Evolutionary conservation across 2,329 filamentous ascomycete genomes (phyloP).

Genomic region (Apiospora sp.): DNA sequence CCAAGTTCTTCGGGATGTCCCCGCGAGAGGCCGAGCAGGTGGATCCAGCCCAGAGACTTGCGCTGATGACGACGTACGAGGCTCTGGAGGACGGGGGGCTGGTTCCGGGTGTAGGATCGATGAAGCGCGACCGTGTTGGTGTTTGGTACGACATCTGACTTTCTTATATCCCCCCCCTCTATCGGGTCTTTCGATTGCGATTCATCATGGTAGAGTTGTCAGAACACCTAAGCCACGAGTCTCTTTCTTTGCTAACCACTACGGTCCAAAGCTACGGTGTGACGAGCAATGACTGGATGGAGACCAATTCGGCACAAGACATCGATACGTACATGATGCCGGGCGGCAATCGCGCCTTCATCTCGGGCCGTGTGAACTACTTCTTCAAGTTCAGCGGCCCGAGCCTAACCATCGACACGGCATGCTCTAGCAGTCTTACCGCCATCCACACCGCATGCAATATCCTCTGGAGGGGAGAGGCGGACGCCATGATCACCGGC

Average conservation of each 20-base stretch:
- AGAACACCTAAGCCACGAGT: no score
- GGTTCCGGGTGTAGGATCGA: slow-evolving; percentile 48
- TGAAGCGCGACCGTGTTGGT: no score
- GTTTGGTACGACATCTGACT: slow-evolving; percentile 36
- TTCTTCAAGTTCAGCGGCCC: slow-evolving; percentile 63
- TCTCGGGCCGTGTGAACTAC: slow-evolving; percentile 47
- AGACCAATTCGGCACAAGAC: slow-evolving; percentile 69
- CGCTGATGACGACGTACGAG: slow-evolving; percentile 73
- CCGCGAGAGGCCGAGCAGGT: slow-evolving; percentile 56
- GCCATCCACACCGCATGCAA: slow-evolving; percentile 71
- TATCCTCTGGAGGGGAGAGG: slow-evolving; percentile 68
- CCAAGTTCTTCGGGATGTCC: slow-evolving; percentile 27
- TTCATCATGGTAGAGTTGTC: no score
- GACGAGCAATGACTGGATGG: slow-evolving; percentile 76
- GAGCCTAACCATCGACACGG: slow-evolving; percentile 78
- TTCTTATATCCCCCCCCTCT: no score
- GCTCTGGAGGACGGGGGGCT: slow-evolving; percentile 68
- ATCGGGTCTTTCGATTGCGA: no score
- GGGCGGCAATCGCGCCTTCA: slow-evolving; percentile 45
- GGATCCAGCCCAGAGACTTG: slow-evolving; percentile 73
- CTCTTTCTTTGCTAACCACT: slow-evolving; percentile 42
- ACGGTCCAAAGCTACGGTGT: slow-evolving; percentile 73
- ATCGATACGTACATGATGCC: slow-evolving; percentile 54
- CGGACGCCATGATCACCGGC: slow-evolving; percentile 71
- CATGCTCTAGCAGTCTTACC: slow-evolving; percentile 77